Percentiles rank a stretch among this genome's conserved stretches.
Evolutionary conservation across 805 yeast species (phyloP).

Genomic region (Candida sphagnicola): DNA sequence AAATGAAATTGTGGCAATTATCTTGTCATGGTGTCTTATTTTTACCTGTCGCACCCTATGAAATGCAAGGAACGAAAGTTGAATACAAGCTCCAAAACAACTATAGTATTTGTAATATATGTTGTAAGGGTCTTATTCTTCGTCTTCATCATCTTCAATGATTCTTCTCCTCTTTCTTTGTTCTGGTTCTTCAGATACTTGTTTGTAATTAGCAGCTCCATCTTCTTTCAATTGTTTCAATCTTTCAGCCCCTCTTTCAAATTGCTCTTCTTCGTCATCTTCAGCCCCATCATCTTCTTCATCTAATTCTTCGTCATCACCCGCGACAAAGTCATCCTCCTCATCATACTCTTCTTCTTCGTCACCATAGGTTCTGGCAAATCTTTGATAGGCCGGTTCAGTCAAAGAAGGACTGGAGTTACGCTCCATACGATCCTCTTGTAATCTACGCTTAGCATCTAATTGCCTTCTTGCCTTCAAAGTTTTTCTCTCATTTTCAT

Average conservation of each 20-base stretch:
- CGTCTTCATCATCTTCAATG: constrained; percentile 50
- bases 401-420: constrained; percentile 29
- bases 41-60: too few relatives aligned
- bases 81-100: not conserved
- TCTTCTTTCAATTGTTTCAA: constrained; percentile 50
- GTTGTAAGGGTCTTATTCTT: constrained; percentile 10
- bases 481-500: constrained; percentile 55
- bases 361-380: constrained; percentile 32
- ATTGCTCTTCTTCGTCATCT: constrained; percentile 43
- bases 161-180: constrained; percentile 45
- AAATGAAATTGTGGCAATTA: too few relatives aligned
- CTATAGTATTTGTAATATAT: not conserved
- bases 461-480: constrained; percentile 64
- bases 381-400: constrained; percentile 36
- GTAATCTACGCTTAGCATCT: constrained; percentile 54
- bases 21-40: too few relatives aligned
- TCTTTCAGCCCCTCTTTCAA: constrained; percentile 56
- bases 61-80: too few relatives aligned
- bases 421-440: constrained; percentile 57
- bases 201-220: constrained; percentile 48
- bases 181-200: constrained; percentile 11
- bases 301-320: constrained; percentile 29
- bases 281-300: constrained; percentile 38
- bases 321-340: constrained; percentile 30
- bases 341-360: constrained; percentile 30